Conservation (phyloP, 2,329 filamentous ascomycete genomes). For the Diaporthe australafricana region DNA sequence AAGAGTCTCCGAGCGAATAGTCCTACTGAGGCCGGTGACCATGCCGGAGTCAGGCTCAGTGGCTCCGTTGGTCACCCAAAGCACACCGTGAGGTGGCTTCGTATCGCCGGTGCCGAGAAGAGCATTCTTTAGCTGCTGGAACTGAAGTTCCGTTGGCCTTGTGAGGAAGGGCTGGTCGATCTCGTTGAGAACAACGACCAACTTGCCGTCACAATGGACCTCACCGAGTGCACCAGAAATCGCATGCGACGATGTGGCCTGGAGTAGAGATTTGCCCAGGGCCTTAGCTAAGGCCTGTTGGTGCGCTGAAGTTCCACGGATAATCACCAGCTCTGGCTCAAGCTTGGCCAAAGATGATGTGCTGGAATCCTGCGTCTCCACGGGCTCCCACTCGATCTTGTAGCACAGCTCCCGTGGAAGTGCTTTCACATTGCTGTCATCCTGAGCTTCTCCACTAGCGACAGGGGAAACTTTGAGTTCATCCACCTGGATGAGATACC, state of each 20-base stretch:
- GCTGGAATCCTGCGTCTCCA: neutral
- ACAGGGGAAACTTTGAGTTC: constrained; percentile 9
- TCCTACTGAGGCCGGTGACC: constrained; percentile 57
- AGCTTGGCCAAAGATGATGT: neutral
- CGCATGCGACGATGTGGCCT: neutral
- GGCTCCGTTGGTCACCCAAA: constrained; percentile 42
- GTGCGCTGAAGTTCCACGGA: constrained; percentile 43
- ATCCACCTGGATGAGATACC: neutral
- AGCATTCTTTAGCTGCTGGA: constrained; percentile 37
- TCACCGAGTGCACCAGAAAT: neutral
- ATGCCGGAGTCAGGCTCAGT: constrained; percentile 51
- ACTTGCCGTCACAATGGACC: constrained; percentile 34
- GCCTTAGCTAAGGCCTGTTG: neutral
- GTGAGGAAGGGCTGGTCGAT: constrained; percentile 44
- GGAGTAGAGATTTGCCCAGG: neutral
- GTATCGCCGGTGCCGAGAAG: neutral
- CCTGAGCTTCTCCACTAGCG: neutral
- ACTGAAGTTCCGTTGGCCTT: constrained; percentile 39
- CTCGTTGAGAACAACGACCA: constrained; percentile 44
- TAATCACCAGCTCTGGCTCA: constrained; percentile 51
- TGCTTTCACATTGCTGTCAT: neutral
- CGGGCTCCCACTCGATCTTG: constrained; percentile 58
- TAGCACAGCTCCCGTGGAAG: constrained; percentile 57
- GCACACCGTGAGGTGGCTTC: constrained; percentile 31
- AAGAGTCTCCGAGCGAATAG: constrained; percentile 58